A percentile compares a stretch with the other conserved stretches of the same genome.
Evolutionary conservation across 163 green algal species (phyloP).

Genomic region (Scenedesmus sp.): DNA sequence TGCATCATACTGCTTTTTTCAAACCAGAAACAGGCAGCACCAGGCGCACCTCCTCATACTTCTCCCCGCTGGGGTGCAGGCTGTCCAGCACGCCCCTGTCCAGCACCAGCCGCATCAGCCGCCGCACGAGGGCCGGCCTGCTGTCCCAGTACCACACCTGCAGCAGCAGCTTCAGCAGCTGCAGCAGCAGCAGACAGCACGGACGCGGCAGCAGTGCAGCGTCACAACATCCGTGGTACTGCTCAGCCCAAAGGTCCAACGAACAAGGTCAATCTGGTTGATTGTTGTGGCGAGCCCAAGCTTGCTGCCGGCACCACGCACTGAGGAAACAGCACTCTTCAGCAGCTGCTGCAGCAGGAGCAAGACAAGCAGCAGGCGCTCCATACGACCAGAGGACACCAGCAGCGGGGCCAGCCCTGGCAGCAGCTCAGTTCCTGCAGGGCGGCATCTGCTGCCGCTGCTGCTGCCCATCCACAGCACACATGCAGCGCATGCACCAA

Average conservation of each 20-base stretch:
- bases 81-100: not conserved
- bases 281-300: not conserved
- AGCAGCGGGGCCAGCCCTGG: no score
- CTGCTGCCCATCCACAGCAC: not conserved
- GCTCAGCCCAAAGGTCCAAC: no score
- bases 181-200: not conserved
- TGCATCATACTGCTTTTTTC: no score
- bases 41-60: not conserved
- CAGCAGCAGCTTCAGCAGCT: slow-evolving; percentile 34
- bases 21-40: not conserved
- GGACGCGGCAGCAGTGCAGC: no score
- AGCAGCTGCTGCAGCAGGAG: not conserved
- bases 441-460: no score
- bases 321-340: not conserved
- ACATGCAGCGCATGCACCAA: no score
- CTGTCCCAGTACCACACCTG: slow-evolving; percentile 43
- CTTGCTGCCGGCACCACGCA: not conserved
- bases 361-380: not conserved
- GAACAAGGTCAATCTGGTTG: not conserved
- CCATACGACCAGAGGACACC: not conserved
- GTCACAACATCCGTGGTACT: no score
- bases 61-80: slow-evolving; percentile 35
- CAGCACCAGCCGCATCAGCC: slow-evolving; percentile 47
- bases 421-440: no score
- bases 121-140: not conserved